These are phyloP conservation scores for Pseudohalonectria lignicola DNA, from an alignment of 2,329 filamentous ascomycete genomes.

Conservation along the genomic window DNA sequence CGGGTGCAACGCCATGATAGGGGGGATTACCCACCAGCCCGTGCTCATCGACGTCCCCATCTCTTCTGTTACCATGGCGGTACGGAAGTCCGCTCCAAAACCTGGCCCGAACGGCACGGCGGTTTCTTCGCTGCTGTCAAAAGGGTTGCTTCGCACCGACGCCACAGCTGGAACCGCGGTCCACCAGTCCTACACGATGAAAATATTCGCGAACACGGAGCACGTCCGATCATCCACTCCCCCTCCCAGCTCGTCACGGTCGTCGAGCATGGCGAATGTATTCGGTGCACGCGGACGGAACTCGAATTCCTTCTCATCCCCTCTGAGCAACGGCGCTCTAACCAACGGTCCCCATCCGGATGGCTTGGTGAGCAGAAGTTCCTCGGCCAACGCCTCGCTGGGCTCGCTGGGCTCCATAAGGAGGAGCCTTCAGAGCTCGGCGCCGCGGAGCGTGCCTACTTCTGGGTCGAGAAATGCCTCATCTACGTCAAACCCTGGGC, in stretches of 20 bases:
- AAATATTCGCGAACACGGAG: constrained; percentile 62
- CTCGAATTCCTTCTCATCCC: constrained; percentile 27
- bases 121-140: constrained; percentile 11
- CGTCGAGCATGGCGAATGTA: neutral
- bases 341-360: no score
- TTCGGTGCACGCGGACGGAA: constrained; percentile 25
- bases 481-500: no score
- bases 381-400: constrained; percentile 25
- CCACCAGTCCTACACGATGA: constrained; percentile 60
- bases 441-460: no score
- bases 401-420: constrained; percentile 5
- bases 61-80: constrained; percentile 82
- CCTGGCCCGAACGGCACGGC: constrained; percentile 6
- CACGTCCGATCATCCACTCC: constrained; percentile 44
- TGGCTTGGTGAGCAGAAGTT: no score
- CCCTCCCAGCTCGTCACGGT: neutral
- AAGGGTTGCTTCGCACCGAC: neutral
- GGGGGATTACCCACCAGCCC: constrained; percentile 82
- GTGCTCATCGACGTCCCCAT: constrained; percentile 84
- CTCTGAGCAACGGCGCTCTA: constrained; percentile 10
- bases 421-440: constrained; percentile 3
- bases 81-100: constrained; percentile 3
- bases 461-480: no score
- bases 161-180: constrained; percentile 31
- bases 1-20: constrained; percentile 90